Evolutionary conservation across 495 filamentous ascomycete species (phyloP).

Genomic region (Penicillium bovifimosum): DNA sequence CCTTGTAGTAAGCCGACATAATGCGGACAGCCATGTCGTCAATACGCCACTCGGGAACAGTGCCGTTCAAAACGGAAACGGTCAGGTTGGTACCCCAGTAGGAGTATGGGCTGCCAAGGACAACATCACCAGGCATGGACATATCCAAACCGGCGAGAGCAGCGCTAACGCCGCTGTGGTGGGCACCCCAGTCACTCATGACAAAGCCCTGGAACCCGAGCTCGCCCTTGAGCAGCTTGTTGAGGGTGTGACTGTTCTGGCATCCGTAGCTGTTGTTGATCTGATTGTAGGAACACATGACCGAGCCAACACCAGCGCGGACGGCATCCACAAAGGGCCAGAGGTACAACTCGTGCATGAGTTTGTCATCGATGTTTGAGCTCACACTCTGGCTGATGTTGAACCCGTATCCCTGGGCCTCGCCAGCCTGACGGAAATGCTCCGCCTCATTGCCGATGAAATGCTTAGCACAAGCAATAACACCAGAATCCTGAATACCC

Average conservation of each 20-base stretch:
- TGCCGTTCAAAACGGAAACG: constrained; percentile 80
- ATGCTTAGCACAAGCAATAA: constrained; percentile 80
- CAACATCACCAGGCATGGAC: constrained; percentile 88
- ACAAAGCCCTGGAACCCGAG: constrained; percentile 93
- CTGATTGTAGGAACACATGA: constrained; percentile 96
- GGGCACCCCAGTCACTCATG: constrained; percentile 86
- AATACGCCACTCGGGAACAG: constrained; percentile 81
- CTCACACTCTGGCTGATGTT: constrained; percentile 62
- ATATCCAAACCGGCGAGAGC: constrained; percentile 88
- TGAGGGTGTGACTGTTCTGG: constrained; percentile 67
- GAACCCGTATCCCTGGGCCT: constrained; percentile 57
- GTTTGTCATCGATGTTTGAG: constrained; percentile 86
- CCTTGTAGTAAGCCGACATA: constrained; percentile 90
- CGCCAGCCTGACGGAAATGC: constrained; percentile 74
- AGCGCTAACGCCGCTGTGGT: constrained; percentile 73
- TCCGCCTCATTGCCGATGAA: constrained; percentile 71
- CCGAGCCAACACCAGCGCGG: constrained; percentile 67
- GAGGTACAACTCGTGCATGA: constrained; percentile 91
- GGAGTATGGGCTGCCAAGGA: constrained; percentile 63
- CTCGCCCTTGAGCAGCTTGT: constrained; percentile 83
- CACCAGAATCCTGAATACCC: constrained; percentile 77
- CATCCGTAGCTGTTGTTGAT: constrained; percentile 68
- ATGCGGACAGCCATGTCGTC: constrained; percentile 93
- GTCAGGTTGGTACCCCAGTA: constrained; percentile 90
- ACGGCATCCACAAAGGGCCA: constrained; percentile 81